Evolutionary conservation across 2,329 filamentous ascomycete species (phyloP).

Genomic region (Trichoderma citrinoviride): DNA sequence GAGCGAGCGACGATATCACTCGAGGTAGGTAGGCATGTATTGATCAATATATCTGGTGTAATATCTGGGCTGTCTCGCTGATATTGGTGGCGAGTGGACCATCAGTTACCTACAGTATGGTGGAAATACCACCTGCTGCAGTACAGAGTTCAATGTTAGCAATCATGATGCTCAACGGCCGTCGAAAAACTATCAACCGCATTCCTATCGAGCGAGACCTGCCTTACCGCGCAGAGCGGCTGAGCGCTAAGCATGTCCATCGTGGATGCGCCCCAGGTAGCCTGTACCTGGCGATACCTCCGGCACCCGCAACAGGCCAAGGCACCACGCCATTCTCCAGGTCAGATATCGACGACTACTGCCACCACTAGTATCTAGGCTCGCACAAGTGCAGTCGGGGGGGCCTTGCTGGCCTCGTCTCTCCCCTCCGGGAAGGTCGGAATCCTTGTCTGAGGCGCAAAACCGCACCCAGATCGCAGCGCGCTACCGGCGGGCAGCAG

Average conservation of each 20-base stretch:
- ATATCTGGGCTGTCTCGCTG: too few relatives aligned
- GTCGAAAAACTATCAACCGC: too few relatives aligned
- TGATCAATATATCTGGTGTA: too few relatives aligned
- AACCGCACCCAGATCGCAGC: constrained; percentile 8
- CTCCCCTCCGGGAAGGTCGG: constrained; percentile 19
- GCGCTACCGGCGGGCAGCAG: constrained; percentile 16
- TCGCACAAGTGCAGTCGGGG: neutral
- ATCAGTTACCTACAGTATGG: too few relatives aligned
- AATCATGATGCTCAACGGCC: too few relatives aligned
- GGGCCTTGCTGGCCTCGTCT: constrained; percentile 14
- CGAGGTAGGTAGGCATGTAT: too few relatives aligned
- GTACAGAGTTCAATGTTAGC: too few relatives aligned
- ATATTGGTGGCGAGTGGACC: too few relatives aligned
- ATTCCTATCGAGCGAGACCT: too few relatives aligned
- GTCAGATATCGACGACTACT: constrained; percentile 1
- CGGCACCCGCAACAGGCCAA: neutral
- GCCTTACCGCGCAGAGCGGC: neutral
- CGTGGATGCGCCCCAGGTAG: neutral
- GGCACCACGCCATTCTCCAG: neutral
- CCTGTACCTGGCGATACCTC: neutral
- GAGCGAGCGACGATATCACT: neutral
- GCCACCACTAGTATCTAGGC: constrained; percentile 19
- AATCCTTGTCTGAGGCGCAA: constrained; percentile 14
- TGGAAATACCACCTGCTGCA: too few relatives aligned
- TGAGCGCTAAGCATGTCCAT: neutral